Base-by-base conservation (phyloP, 768 basidiomycete species). In the Mycena amicta region DNA sequence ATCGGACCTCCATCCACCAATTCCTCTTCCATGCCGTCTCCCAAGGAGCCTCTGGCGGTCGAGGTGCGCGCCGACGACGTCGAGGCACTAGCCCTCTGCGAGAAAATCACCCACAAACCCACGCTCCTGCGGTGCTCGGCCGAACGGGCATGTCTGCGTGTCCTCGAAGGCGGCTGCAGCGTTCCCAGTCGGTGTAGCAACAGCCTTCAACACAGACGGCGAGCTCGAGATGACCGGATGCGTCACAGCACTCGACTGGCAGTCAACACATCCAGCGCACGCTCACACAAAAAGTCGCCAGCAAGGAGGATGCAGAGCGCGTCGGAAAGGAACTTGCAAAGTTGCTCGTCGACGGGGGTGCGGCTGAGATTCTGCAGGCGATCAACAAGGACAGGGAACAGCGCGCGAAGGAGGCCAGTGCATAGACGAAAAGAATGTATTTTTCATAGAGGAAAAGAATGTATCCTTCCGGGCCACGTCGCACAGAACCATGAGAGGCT, bases 81-180 rank as follows among this genome's bases (percentile, higher is more conserved):
- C 1, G 79, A 80, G 61, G 80, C 89, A 6, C 74, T 82, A 25
- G 82, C 82, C 52, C 72, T 95, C 28, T 87, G 94, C 70, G 74
- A 80, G 30, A 78, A 77, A 25, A 71, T 95, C 47, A 92, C 85
- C 1, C 91, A 97, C 70, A 83, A 86, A 75, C 78, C 82, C 70
- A 94, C 93, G 0, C 80, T 86, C 47, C 93, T 88, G 88, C 75
- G 68, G 54, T 92, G 89, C 67, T 75, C 82, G 25, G 93, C 94
- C 2, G 97, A 99, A 74, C 84, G 97, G 15, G 91, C 89, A 1
- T 89, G 91, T 72, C 77, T 98, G 62, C 80, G 89, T n/a, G 87
- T 89, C 23, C 79, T 98, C 52, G 97, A 98, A 73, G 97, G 97
- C 27, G 97, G 97, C 25, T 99, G 97, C 75, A 95, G 92, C 60